phyloP scores from a whole-genome alignment of 176 grass and related monocot species.

The sorghum (Sorghum bicolor) region Sorghum_bicolor_NCBIv3 NC_012870.2:1984501-1985000 shows the following conservation, averaged over 20 bases:
- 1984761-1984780: conserved; percentile 74
- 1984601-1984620: neutral
- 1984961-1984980: neutral
- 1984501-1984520: neutral
- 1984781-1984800: conserved; percentile 63
- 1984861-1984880: conserved; percentile 48
- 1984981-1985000: neutral
- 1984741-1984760: conserved; percentile 74
- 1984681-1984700: neutral
- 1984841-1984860: conserved; percentile 82
- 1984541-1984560: neutral
- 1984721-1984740: neutral
- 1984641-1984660: neutral
- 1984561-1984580: neutral
- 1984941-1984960: neutral
- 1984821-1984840: conserved; percentile 92
- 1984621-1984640: neutral
- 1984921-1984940: conserved; percentile 47
- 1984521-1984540: neutral
- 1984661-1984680: neutral
- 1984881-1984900: conserved; percentile 90
- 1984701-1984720: neutral
- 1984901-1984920: conserved; percentile 88
- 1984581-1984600: neutral
- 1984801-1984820: conserved; percentile 91